Evolutionary conservation across 495 filamentous ascomycete species (phyloP).

Genomic region (Daldinia loculata): DNA sequence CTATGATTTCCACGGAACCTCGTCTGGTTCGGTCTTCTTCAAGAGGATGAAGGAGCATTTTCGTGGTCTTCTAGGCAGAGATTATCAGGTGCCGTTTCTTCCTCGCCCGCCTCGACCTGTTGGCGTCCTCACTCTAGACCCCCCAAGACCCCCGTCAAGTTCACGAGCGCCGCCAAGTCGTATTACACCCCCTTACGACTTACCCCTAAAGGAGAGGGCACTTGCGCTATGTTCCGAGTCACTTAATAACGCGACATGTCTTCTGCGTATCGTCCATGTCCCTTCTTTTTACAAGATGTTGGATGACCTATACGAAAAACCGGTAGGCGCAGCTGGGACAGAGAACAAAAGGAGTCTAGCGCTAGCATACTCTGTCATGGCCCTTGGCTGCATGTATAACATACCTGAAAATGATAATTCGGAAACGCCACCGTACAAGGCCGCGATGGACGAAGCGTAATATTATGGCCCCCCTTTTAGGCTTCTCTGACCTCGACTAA

Average conservation of each 20-base stretch:
- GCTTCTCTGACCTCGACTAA: not conserved
- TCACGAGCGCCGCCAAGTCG: slow-evolving; percentile 68
- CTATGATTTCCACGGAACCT: slow-evolving; percentile 95
- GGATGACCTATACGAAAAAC: slow-evolving; percentile 79
- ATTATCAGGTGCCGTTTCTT: slow-evolving; percentile 58
- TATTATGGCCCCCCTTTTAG: slow-evolving; percentile 2
- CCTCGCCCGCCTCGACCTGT: slow-evolving; percentile 52
- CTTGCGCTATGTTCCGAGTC: slow-evolving; percentile 76
- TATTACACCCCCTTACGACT: slow-evolving; percentile 66
- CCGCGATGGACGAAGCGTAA: slow-evolving; percentile 83
- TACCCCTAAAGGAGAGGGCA: slow-evolving; percentile 76
- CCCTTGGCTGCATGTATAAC: slow-evolving; percentile 86
- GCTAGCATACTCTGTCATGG: slow-evolving; percentile 82
- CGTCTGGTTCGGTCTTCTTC: slow-evolving; percentile 89
- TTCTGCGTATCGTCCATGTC: slow-evolving; percentile 88
- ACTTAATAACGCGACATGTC: slow-evolving; percentile 81
- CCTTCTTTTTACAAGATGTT: slow-evolving; percentile 83
- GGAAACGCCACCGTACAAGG: slow-evolving; percentile 63
- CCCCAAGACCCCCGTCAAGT: slow-evolving; percentile 68
- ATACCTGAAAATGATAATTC: slow-evolving; percentile 55
- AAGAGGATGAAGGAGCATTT: slow-evolving; percentile 86
- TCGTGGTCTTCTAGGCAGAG: slow-evolving; percentile 65
- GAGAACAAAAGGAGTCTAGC: slow-evolving; percentile 85
- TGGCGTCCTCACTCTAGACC: slow-evolving; percentile 65
- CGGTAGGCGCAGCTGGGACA: slow-evolving; percentile 71